Percentiles rank a stretch among this genome's conserved stretches.
Conservation (phyloP, 331 rosid species). For the Ulmus americana region DNA sequence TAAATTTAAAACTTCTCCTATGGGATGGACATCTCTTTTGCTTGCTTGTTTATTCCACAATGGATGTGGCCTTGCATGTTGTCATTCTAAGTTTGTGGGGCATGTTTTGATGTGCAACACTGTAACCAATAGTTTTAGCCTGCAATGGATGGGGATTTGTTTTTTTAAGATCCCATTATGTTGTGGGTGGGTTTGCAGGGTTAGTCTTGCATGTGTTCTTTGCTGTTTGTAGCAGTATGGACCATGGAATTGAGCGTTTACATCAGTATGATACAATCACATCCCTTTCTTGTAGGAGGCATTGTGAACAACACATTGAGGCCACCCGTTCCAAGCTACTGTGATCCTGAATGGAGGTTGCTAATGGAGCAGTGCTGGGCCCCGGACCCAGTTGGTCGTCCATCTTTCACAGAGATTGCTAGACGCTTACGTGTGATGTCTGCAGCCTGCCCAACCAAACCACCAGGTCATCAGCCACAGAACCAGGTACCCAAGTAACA, state of each 20-base stretch:
- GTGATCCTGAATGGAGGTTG: constrained; percentile 41
- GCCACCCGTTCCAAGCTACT: constrained; percentile 34
- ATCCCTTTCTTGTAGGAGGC: constrained; percentile 36
- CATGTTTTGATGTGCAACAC: no score
- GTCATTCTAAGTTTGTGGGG: no score
- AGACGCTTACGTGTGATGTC: constrained; percentile 42
- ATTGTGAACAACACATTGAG: constrained; percentile 48
- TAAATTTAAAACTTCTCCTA: no score
- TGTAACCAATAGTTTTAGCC: not conserved
- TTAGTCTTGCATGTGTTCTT: not conserved
- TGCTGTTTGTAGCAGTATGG: not conserved
- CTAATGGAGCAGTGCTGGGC: constrained; percentile 56
- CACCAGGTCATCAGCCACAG: constrained; percentile 30
- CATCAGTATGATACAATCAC: not conserved
- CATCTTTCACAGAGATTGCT: constrained; percentile 40
- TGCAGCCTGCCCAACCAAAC: constrained; percentile 31
- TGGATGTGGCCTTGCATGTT: no score
- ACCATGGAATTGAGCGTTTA: not conserved
- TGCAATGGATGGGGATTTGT: not conserved
- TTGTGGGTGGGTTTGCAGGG: no score
- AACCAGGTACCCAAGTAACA: constrained; percentile 32
- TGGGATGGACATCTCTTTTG: no score
- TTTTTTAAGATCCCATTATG: not conserved
- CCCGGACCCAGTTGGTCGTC: constrained; percentile 42
- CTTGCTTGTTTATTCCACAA: no score